A percentile compares a stretch with the other conserved stretches of the same genome.
Conservation (phyloP, 2,329 filamentous ascomycete genomes). For the Aspergillus sclerotialis region DNA sequence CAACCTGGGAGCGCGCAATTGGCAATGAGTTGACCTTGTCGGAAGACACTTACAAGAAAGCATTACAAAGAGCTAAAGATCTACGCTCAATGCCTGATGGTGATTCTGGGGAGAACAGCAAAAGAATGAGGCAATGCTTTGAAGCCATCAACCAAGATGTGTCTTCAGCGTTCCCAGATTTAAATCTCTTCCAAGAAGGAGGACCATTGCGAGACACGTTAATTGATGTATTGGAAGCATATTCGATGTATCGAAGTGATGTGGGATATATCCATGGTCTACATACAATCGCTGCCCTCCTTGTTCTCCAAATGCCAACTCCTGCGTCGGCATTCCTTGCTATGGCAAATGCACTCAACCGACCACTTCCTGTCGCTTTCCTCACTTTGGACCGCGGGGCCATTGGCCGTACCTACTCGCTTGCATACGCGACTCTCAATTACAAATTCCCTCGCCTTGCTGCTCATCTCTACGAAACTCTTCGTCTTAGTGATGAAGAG, state of each 20-base stretch:
- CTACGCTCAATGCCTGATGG: slow-evolving; percentile 38
- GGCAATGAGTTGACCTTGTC: slow-evolving; percentile 55
- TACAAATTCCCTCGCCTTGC: slow-evolving; percentile 53
- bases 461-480: slow-evolving; percentile 42
- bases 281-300: slow-evolving; percentile 52
- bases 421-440: slow-evolving; percentile 50
- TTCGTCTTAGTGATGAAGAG: slow-evolving; percentile 35
- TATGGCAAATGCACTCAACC: slow-evolving; percentile 56
- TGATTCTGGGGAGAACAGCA: slow-evolving; percentile 37
- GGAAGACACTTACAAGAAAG: slow-evolving; percentile 49
- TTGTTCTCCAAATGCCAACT: slow-evolving; percentile 50
- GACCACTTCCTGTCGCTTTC: slow-evolving; percentile 55
- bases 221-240: slow-evolving; percentile 54
- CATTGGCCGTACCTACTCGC: slow-evolving; percentile 48
- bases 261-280: slow-evolving; percentile 55
- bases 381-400: slow-evolving; percentile 51
- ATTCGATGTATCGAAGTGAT: slow-evolving; percentile 57
- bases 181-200: slow-evolving; percentile 50
- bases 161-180: slow-evolving; percentile 49
- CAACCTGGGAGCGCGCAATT: slow-evolving; percentile 54
- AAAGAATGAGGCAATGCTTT: slow-evolving; percentile 45
- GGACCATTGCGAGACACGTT: slow-evolving; percentile 50
- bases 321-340: slow-evolving; percentile 50
- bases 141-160: slow-evolving; percentile 49
- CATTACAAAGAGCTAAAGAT: slow-evolving; percentile 48